Evolutionary conservation across 768 basidiomycete genomes (phyloP).

Genomic region (Boletus subcaerulescens): DNA sequence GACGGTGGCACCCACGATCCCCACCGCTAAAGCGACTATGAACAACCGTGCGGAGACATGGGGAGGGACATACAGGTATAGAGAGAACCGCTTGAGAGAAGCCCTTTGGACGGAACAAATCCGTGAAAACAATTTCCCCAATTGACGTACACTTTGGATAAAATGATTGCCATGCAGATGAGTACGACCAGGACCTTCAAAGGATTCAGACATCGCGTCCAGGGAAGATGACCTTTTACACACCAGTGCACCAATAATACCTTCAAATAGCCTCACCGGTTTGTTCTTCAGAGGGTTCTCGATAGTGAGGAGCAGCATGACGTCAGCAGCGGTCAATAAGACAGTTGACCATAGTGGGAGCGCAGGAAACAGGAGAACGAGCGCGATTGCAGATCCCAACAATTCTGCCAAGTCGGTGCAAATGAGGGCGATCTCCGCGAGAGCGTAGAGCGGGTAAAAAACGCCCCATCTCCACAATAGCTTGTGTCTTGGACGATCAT

Average conservation of each 20-base stretch:
- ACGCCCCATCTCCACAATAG: conserved; percentile 54
- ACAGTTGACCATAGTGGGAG: conserved; percentile 71
- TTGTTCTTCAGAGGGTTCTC: conserved; percentile 65
- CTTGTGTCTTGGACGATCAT: conserved; percentile 60
- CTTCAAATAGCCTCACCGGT: conserved; percentile 68
- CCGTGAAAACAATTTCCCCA: conserved; percentile 77
- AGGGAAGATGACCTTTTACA: conserved; percentile 11
- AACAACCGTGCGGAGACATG: conserved; percentile 13
- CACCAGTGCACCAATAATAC: conserved; percentile 61
- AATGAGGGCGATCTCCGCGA: conserved; percentile 71
- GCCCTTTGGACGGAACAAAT: conserved; percentile 66
- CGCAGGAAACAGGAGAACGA: conserved; percentile 68
- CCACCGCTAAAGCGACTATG: conserved; percentile 47
- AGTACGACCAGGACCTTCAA: conserved; percentile 65
- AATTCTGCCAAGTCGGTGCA: conserved; percentile 81
- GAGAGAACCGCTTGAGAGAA: conserved; percentile 56
- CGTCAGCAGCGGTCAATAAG: conserved; percentile 65
- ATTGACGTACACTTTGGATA: conserved; percentile 63
- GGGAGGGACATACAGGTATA: conserved; percentile 54
- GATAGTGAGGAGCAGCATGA: conserved; percentile 66
- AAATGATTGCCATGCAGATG: conserved; percentile 74
- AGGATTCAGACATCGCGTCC: not conserved
- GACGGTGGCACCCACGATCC: conserved; percentile 79
- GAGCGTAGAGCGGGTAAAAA: conserved; percentile 61
- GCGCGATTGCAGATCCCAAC: conserved; percentile 76